phyloP scores from a whole-genome alignment of 805 yeast species.

The Wickerhamiella qilinensis region DNA sequence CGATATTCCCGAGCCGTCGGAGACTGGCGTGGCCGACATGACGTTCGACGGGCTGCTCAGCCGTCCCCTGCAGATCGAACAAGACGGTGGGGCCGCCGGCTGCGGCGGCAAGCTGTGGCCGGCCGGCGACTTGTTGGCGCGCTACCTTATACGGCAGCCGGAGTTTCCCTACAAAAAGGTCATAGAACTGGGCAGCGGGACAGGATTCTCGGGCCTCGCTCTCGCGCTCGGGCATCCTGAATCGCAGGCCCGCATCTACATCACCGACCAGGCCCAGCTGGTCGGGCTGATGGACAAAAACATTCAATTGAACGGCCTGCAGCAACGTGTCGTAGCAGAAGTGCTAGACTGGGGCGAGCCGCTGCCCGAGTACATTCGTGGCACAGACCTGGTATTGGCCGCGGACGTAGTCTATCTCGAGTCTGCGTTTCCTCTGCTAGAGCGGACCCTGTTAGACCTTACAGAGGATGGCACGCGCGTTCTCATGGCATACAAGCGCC shows the following conservation, averaged over 20 bases:
- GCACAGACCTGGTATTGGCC: conserved; percentile 33
- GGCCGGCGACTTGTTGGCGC: conserved; percentile 39
- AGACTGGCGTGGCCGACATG: conserved; percentile 25
- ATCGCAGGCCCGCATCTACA: conserved; percentile 18
- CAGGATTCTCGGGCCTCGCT: conserved; percentile 38
- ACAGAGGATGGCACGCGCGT: conserved; percentile 27
- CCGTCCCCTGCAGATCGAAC: conserved; percentile 27
- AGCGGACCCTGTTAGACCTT: conserved; percentile 32
- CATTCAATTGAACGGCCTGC: conserved; percentile 26
- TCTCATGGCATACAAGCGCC: conserved; percentile 36
- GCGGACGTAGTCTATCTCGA: conserved; percentile 48
- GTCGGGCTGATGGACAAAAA: conserved; percentile 33
- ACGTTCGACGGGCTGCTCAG: conserved; percentile 26
- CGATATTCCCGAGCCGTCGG: conserved; percentile 22
- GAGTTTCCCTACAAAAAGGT: conserved; percentile 17
- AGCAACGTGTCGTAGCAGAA: conserved; percentile 26
- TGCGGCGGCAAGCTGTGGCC: conserved; percentile 54
- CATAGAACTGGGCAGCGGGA: conserved; percentile 42
- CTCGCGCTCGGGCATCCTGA: conserved; percentile 16
- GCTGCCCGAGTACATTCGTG: conserved; percentile 20
- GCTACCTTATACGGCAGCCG: conserved; percentile 25
- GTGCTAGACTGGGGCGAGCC: conserved; percentile 74
- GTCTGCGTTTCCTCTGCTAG: conserved; percentile 35
- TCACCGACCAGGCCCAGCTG: conserved; percentile 35
- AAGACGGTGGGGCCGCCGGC: conserved; percentile 43